These are phyloP conservation scores for Cairneyella variabilis DNA, from an alignment of 495 filamentous ascomycete genomes.

Conservation along the genomic window DNA sequence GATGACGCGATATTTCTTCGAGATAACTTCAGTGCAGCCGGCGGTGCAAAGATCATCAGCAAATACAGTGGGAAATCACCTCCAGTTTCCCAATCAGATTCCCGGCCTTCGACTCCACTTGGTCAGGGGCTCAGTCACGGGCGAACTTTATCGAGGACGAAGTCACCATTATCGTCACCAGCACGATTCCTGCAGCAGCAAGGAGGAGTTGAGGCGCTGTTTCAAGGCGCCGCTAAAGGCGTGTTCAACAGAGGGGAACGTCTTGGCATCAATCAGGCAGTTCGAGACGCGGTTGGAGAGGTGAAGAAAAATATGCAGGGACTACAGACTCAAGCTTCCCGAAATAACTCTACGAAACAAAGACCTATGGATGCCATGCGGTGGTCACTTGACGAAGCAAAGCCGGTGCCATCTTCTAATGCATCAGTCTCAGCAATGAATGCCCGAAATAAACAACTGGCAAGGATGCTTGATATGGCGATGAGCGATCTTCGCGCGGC, in stretches of 20 bases:
- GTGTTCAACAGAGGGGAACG: constrained; percentile 79
- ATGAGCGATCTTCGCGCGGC: constrained; percentile 60
- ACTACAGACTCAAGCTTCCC: constrained; percentile 20
- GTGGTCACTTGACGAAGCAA: constrained; percentile 32
- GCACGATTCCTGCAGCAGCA: constrained; percentile 57
- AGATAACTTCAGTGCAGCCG: constrained; percentile 66
- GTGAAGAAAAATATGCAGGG: constrained; percentile 66
- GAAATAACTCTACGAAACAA: constrained; percentile 11
- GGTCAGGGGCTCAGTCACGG: constrained; percentile 24
- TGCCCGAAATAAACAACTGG: constrained; percentile 67
- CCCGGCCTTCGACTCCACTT: constrained; percentile 29
- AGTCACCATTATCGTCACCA: constrained; percentile 51
- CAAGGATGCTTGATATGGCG: constrained; percentile 65
- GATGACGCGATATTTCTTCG: constrained; percentile 84
- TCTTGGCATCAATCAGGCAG: constrained; percentile 85
- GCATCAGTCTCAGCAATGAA: constrained; percentile 50
- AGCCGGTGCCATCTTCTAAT: constrained; percentile 19
- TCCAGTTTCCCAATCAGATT: constrained; percentile 34
- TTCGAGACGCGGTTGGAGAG: constrained; percentile 85
- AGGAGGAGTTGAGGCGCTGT: constrained; percentile 66
- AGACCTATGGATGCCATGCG: constrained; percentile 19
- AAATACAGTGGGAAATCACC: constrained; percentile 78
- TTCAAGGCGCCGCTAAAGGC: constrained; percentile 82
- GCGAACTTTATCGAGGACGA: constrained; percentile 19
- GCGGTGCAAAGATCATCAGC: constrained; percentile 69